phyloP scores from a whole-genome alignment of 257 asterid species.

The Nicotiana attenuata region DNA sequence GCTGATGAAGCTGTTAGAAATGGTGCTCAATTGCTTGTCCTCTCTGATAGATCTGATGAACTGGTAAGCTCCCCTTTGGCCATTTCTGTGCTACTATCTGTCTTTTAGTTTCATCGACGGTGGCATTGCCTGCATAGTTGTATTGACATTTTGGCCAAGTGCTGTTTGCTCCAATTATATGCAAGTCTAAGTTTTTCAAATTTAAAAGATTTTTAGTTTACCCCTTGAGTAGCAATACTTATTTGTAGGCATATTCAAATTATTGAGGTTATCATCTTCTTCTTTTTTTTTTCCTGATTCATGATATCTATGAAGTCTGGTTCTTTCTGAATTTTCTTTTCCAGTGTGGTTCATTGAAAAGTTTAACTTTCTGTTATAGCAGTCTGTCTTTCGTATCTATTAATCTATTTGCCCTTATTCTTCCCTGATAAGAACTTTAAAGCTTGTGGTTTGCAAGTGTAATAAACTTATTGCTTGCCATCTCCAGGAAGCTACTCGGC shows the following conservation, averaged over 20 bases:
- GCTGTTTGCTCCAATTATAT: neutral
- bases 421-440: neutral
- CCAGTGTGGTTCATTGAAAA: neutral
- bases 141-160: conserved; percentile 1
- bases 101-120: conserved; percentile 6
- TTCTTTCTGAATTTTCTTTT: neutral
- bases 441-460: neutral
- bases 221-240: neutral
- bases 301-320: neutral
- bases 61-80: conserved; percentile 50
- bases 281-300: neutral
- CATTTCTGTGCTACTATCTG: neutral
- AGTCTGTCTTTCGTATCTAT: neutral
- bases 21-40: conserved; percentile 94
- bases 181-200: neutral
- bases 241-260: neutral
- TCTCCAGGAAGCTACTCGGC: conserved; percentile 84
- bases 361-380: neutral
- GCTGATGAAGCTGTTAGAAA: conserved; percentile 99
- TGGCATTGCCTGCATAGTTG: neutral
- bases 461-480: conserved; percentile 12
- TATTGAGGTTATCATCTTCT: neutral
- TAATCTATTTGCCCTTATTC: neutral
- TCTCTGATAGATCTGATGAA: conserved; percentile 92
- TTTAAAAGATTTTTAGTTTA: neutral